Base-by-base conservation (phyloP, 805 yeast genomes). In the Aciculoconidium aculeatum region DNA sequence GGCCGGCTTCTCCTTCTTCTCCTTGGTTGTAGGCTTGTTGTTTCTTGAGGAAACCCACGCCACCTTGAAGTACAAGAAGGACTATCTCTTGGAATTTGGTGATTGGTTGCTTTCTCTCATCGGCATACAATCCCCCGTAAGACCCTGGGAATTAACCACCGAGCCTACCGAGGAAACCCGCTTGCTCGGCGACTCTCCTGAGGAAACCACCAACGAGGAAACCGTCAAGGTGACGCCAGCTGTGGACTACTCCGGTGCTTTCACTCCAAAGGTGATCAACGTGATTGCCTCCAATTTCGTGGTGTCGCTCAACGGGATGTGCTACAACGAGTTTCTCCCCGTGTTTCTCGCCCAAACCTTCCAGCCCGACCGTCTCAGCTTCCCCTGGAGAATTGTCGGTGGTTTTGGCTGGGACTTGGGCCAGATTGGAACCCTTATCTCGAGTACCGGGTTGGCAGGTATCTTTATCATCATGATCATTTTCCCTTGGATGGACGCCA, bases 1-100 rank as follows among this genome's bases (percentile, higher is more conserved):
- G 10, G 55, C 71, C 4, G 1, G 35, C 1, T 47, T 65, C 27
- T 47, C 72, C 11, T 27, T 56, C 25, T 27, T 46, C 17, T 60
- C 75, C 26, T 34, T 63, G 21, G 8, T 60, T 2, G 34, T 55
- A 22, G 68, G 70, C 3, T 41, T 67, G 26, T 53, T 75, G 24
- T 72, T 72, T 37, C 48, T 74, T 22, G 76, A 72, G 37, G 80
- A 74, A 44, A 71, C 78, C 3, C 75, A 70, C 39, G 64, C 56
- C 10, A 43, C 47, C 12, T 46, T 52, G 21, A 60, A 55, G 34
- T 36, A 51, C 27, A 51, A 59, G 28, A 56, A 54, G 31, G 79
- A 75, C 43, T 36, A 45, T 20, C 74, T 76, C 4, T 41, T 71
- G 4, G 67, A 58, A 15, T 14, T 61, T 8, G 77, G 77, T 17